Conservation (phyloP, 163 green algal genomes). For the Chlorella variabilis region DNA sequence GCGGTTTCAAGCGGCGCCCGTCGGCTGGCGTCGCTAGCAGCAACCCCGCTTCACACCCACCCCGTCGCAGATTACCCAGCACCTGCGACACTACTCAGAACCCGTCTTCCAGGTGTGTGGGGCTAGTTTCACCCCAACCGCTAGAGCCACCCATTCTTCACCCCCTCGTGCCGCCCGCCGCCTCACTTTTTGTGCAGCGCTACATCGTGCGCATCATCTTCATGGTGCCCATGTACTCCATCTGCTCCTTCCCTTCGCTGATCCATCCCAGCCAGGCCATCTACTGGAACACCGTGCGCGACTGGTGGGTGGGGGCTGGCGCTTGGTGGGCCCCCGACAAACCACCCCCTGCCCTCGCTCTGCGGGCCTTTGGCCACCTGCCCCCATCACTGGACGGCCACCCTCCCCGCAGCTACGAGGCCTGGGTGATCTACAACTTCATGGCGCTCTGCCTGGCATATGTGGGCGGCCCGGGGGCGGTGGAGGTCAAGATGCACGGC, state of each 20-base stretch:
- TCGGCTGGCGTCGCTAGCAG: background rate
- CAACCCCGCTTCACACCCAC: background rate
- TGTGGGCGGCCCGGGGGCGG: slow-evolving; percentile 81
- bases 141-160: too few species aligned
- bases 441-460: slow-evolving; percentile 93
- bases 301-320: slow-evolving; percentile 63
- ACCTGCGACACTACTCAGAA: slow-evolving; percentile 92
- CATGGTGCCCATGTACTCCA: slow-evolving; percentile 96
- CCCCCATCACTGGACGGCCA: too few species aligned
- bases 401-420: slow-evolving; percentile 86
- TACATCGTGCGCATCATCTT: slow-evolving; percentile 99
- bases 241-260: slow-evolving; percentile 88
- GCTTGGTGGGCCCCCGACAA: too few species aligned
- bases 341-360: background rate
- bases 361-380: too few species aligned
- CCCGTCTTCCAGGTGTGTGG: slow-evolving; percentile 83
- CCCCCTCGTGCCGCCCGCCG: too few species aligned
- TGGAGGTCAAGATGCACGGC: slow-evolving; percentile 59
- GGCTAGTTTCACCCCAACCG: too few species aligned
- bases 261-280: slow-evolving; percentile 76
- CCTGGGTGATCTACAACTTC: slow-evolving; percentile 99
- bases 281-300: slow-evolving; percentile 90
- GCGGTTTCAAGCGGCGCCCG: too few species aligned
- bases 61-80: slow-evolving; percentile 79
- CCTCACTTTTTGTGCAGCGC: slow-evolving; percentile 84